Base-by-base conservation (phyloP, 768 basidiomycete genomes). In the Lentinula sp. region DNA sequence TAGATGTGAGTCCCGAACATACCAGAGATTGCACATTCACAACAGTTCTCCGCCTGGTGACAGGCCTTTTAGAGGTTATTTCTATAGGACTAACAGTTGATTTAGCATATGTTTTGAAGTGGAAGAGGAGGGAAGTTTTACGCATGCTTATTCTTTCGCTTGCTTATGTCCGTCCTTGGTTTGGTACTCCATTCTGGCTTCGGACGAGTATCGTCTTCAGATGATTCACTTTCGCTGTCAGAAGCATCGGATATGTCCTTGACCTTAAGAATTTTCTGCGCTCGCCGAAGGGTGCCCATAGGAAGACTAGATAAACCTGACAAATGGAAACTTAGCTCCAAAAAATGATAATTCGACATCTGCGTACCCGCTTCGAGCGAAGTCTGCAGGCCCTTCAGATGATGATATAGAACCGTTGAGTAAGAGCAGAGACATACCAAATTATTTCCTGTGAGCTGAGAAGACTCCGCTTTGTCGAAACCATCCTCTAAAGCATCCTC, bases 61-160 rank as follows among this genome's bases (percentile, higher is more conserved):
- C 91, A 1, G 91, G 92, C 66, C 81, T 83, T 71, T 95, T 97
- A 0, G 94, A 93, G 15, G 89, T 88, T 57, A 91, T 77, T 65
- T 93, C 93, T 35, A 76, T 80, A 1, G 95, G 95, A 1, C 95
- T 95, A 55, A 32, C 40, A 0, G 40, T 18, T 49, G 28, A 8
- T 39, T 62, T 32, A 61, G 45, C 4, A n/a, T 52, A 13, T 48
- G 57, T 42, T 63, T 16, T 39, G 62, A 59, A 55, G 7, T 37
- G 43, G 28, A 61, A 43, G 13, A 65, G 15, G n/a, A 43, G 16
- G 43, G 61, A 62, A 39, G 34, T 80, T 93, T 63, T 73, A 95
- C 95, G 95, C 93, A 74, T 96, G 88, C 68, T 98, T 97, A 69
- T 82, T 84, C 5, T 80, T 70, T 46, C 94, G 80, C 72, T 88